phyloP scores from a whole-genome alignment of 2,329 filamentous ascomycete species.

The Diaporthe humulicola region DNA sequence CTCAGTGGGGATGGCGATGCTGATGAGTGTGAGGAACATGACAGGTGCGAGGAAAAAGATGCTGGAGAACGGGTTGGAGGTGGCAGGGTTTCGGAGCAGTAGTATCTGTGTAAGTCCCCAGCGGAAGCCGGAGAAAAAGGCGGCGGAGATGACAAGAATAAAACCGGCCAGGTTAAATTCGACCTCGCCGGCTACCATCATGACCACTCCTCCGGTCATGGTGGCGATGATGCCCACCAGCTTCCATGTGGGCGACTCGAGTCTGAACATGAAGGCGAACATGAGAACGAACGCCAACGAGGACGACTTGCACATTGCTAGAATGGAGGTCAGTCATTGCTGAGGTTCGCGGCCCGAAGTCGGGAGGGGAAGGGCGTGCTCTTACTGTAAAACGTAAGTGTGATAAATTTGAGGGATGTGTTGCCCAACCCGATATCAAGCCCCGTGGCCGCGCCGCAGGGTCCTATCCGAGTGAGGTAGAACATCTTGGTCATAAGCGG shows the following conservation, averaged over 20 bases:
- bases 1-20: slow-evolving; percentile 89
- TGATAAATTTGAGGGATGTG: slow-evolving; percentile 95
- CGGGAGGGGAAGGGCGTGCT: neutral
- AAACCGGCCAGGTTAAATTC: slow-evolving; percentile 91
- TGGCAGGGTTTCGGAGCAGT: slow-evolving; percentile 92
- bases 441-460: slow-evolving; percentile 92
- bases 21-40: slow-evolving; percentile 89
- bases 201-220: slow-evolving; percentile 94
- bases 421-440: slow-evolving; percentile 97
- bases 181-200: slow-evolving; percentile 98
- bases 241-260: slow-evolving; percentile 88
- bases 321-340: slow-evolving; percentile 42
- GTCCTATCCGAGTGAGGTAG: slow-evolving; percentile 91
- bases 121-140: slow-evolving; percentile 95
- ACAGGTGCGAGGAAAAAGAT: slow-evolving; percentile 98
- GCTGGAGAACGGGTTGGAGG: slow-evolving; percentile 94
- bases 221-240: slow-evolving; percentile 88
- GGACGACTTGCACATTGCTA: slow-evolving; percentile 98
- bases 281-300: slow-evolving; percentile 94
- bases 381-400: slow-evolving; percentile 93
- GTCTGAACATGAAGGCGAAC: slow-evolving; percentile 93
- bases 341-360: neutral
- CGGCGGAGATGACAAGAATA: slow-evolving; percentile 90
- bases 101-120: slow-evolving; percentile 99
- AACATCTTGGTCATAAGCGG: slow-evolving; percentile 89